Evolutionary conservation across 2,329 filamentous ascomycete species (phyloP).

Genomic region (Trichoderma afroharzianum): DNA sequence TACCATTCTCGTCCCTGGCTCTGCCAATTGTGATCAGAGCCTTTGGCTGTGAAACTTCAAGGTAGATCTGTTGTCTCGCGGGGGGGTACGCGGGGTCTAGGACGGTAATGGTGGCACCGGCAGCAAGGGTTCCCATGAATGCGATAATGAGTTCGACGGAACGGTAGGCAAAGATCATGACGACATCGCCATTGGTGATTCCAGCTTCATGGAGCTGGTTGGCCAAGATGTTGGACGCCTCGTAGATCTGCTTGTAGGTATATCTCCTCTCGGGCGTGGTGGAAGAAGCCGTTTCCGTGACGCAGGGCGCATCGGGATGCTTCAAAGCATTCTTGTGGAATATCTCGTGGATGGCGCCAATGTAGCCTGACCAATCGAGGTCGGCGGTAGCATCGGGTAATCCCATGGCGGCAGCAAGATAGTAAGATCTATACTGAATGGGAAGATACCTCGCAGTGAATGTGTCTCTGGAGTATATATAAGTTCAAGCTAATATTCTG

Average conservation of each 20-base stretch:
- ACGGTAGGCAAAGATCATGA: slow-evolving; percentile 87
- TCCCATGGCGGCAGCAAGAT: background rate
- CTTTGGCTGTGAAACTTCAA: slow-evolving; percentile 60
- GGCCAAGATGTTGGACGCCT: slow-evolving; percentile 76
- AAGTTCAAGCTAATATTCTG: background rate
- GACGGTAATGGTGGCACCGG: slow-evolving; percentile 61
- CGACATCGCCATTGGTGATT: slow-evolving; percentile 75
- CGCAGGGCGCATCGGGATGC: slow-evolving; percentile 58
- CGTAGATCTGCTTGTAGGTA: slow-evolving; percentile 81
- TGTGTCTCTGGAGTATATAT: background rate
- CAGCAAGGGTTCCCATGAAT: slow-evolving; percentile 69
- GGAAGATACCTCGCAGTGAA: background rate
- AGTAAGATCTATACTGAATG: background rate
- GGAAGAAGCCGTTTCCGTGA: slow-evolving; percentile 44
- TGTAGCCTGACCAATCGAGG: slow-evolving; percentile 61
- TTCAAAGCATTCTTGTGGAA: slow-evolving; percentile 63
- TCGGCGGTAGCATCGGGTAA: slow-evolving; percentile 64
- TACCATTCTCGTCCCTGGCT: slow-evolving; percentile 45
- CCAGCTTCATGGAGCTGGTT: slow-evolving; percentile 74
- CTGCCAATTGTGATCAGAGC: slow-evolving; percentile 62
- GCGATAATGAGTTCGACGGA: slow-evolving; percentile 62
- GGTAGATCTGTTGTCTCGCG: slow-evolving; percentile 51
- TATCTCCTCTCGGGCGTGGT: slow-evolving; percentile 60
- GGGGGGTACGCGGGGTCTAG: slow-evolving; percentile 61
- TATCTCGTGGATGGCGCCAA: slow-evolving; percentile 63